Percentiles rank a stretch among this genome's conserved stretches.
phyloP scores from a whole-genome alignment of 2,329 filamentous ascomycete species.

The Parastagonospora nodorum region DNA sequence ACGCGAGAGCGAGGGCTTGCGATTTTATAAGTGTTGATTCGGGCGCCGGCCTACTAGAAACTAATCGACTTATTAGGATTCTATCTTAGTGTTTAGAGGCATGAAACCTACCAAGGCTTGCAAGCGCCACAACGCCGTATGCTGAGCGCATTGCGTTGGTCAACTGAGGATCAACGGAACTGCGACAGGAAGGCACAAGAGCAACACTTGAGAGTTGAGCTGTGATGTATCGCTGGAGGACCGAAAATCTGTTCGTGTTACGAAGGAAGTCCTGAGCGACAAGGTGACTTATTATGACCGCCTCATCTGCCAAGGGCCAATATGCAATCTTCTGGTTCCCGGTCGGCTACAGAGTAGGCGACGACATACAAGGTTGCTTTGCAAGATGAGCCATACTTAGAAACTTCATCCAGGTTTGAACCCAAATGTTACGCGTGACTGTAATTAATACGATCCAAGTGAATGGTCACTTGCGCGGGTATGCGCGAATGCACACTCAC shows the following conservation, averaged over 20 bases:
- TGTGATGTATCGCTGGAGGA: neutral
- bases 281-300: constrained; percentile 29
- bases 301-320: constrained; percentile 30
- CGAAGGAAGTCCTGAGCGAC: constrained; percentile 16
- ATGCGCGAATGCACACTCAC: constrained; percentile 9
- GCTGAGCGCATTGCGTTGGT: constrained; percentile 27
- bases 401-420: constrained; percentile 21
- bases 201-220: neutral
- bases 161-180: neutral
- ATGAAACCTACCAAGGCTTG: constrained; percentile 23
- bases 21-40: constrained; percentile 1
- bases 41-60: constrained; percentile 18
- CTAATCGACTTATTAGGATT: constrained; percentile 9
- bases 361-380: constrained; percentile 30
- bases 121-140: constrained; percentile 21
- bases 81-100: neutral
- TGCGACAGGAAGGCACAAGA: neutral
- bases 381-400: constrained; percentile 29
- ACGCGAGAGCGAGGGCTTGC: constrained; percentile 17
- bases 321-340: constrained; percentile 28
- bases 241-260: constrained; percentile 12
- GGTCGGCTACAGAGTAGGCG: constrained; percentile 23
- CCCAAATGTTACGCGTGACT: constrained; percentile 30
- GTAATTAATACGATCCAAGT: constrained; percentile 20
- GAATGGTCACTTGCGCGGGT: constrained; percentile 13